Conservation (phyloP, 805 yeast species). For the Yarrowia sp. region DNA sequence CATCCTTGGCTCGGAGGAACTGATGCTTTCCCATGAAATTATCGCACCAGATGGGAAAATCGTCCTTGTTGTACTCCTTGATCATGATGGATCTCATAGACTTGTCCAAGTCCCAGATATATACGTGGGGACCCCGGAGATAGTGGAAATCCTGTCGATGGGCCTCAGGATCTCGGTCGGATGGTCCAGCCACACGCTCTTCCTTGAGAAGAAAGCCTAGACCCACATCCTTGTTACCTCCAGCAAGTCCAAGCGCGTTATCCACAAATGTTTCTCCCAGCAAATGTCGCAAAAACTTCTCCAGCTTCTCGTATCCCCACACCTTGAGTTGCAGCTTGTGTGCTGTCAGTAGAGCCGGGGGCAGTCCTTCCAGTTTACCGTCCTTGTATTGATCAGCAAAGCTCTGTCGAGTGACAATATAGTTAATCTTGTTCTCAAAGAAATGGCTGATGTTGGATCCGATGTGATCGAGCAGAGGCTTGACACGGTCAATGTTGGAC, state of each 20-base stretch:
- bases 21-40: constrained; percentile 24
- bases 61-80: constrained; percentile 62
- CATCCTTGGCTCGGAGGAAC: constrained; percentile 22
- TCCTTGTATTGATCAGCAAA: constrained; percentile 7
- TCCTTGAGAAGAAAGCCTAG: constrained; percentile 54
- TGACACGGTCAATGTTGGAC: constrained; percentile 11
- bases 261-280: constrained; percentile 22
- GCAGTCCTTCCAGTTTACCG: constrained; percentile 2
- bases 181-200: constrained; percentile 81
- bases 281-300: constrained; percentile 12
- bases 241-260: background rate
- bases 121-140: constrained; percentile 69
- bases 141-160: constrained; percentile 80
- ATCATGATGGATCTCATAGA: constrained; percentile 74
- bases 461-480: constrained; percentile 17
- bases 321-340: constrained; percentile 22
- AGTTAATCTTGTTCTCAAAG: constrained; percentile 15
- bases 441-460: constrained; percentile 16
- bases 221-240: constrained; percentile 10
- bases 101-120: constrained; percentile 77
- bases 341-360: background rate
- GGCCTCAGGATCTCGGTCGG: constrained; percentile 84
- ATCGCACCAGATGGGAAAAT: constrained; percentile 38
- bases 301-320: constrained; percentile 20
- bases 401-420: constrained; percentile 13